Evolutionary conservation across 495 filamentous ascomycete genomes (phyloP), one percentile per base, ranked within the genome.

Genomic region (Physcia stellaris): DNA sequence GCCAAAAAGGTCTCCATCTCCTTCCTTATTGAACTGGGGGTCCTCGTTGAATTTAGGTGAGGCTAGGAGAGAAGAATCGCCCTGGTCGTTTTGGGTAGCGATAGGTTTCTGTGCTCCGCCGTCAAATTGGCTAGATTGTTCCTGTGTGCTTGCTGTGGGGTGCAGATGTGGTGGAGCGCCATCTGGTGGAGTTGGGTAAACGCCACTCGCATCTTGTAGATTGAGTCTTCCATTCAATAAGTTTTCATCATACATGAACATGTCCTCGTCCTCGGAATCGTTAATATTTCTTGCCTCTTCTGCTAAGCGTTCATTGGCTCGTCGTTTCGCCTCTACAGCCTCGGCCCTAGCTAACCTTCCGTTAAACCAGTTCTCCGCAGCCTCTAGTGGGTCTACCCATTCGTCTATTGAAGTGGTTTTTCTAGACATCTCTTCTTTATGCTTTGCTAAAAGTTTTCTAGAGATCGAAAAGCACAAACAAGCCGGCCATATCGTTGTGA

Each of bases 111-210:
- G 23, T 12, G 35, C 32, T 53, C 56, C 64, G 56, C 67, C 16
- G 46, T 22, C 53, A 55, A 15, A 32, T 37, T 27, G 70, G 38
- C 68, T 72, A 4, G 61, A 59, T 11, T 39, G 52, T n/a, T 47
- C 57, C 19, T 59, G 61, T 24, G 71, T 69, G 23, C 70, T 61
- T n/a, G n/a, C n/a, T n/a, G n/a, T n/a, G 10, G 67, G 62, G n/a
- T n/a, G n/a, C n/a, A n/a, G n/a, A n/a, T 32, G 71, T 63, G 64
- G 55, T 22, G 71, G 65, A 31, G 80, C 58, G 7, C 72, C 82
- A 53, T 92, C 86, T 30, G 86, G 86, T 19, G 86, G 86, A 4
- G 86, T 94, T 6, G 82, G 86, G 55, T 94, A 94, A 35, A 94
- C 75, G 10, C 79, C 67, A 37, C 72, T 77, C 18, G 70, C 62